Base-by-base conservation (phyloP, 2,329 filamentous ascomycete genomes). In the Nothopassalora personata region DNA sequence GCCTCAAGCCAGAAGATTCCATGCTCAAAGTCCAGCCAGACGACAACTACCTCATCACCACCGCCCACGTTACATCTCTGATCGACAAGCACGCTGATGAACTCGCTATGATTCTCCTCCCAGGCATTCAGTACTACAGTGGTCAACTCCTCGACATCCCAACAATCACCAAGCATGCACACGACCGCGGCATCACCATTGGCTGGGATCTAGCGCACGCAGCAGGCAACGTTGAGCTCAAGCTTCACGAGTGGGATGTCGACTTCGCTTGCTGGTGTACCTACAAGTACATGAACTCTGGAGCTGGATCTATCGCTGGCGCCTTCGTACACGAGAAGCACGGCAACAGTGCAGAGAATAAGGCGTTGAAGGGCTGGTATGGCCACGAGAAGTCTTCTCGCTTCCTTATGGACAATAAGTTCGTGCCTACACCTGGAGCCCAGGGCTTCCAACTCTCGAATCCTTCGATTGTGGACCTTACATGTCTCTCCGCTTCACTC, bases 221-320 rank as follows among this genome's bases (percentile, higher is more conserved):
- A 0, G 89, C 84, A 19, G 91, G 91, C 30, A 96, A 96, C 70
- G 89, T 95, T 2, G 85, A 88, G 53, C 76, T 96, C 18, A 76
- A 80, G 57, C 80, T 96, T 19, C 91, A 96, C 73, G 89, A 93
- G 66, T 96, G 91, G 91, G 82, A 89, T 66, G 90, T 95, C 30
- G 91, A 96, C 73, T 96, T 95, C 69, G 91, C 91, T 11, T 89
- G 84, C 60, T 96, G 91, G 91, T 96, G 91, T 74, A 92, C 87
- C 15, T 96, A 96, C 81, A 96, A 96, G 77, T 96, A 96, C 77
- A 83, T 96, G 73, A 96, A 95, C 71, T 85, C 86, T n/a, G 91
- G 91, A 0, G 90, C 91, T 0, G 91, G 91, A 4, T 82, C 86
- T 11, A 95, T 95, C 64, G 90, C 84, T 1, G 90, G 88, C 0